Percentiles rank a stretch among this genome's conserved stretches.
phyloP scores from a whole-genome alignment of 202 grass and related monocot genomes.

The Musa balbisiana region DNA sequence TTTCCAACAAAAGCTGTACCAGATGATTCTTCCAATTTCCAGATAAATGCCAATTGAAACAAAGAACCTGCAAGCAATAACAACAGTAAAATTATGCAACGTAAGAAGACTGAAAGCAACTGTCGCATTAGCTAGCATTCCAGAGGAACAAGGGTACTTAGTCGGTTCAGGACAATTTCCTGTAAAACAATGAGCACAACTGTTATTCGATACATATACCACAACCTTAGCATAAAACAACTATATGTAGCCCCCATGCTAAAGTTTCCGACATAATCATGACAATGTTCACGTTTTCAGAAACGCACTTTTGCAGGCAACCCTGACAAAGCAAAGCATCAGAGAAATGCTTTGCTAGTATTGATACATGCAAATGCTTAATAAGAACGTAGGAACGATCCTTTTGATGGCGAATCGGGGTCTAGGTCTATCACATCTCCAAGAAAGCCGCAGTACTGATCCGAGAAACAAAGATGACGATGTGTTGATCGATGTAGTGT shows the following conservation, averaged over 20 bases:
- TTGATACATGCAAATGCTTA: too few species aligned
- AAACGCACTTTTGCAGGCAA: too few species aligned
- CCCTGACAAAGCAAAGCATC: too few species aligned
- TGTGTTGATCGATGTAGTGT: too few species aligned
- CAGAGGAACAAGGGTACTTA: neutral
- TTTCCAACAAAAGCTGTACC: constrained; percentile 7
- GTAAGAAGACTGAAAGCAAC: neutral
- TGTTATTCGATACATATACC: neutral
- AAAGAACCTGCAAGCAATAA: constrained; percentile 36
- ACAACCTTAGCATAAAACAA: neutral
- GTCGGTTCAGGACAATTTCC: neutral
- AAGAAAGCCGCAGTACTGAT: too few species aligned
- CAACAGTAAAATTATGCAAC: neutral
- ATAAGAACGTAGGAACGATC: neutral
- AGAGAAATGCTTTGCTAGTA: too few species aligned
- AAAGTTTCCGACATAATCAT: neutral
- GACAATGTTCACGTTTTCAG: too few species aligned
- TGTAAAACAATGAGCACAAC: too few species aligned
- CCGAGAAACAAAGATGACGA: too few species aligned
- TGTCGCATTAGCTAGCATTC: neutral
- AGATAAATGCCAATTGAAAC: constrained; percentile 38
- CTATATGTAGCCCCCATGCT: neutral
- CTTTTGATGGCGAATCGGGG: too few species aligned
- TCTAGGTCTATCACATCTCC: too few species aligned
- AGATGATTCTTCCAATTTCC: constrained; percentile 31